These are phyloP conservation scores for Paramecium tetraurelia DNA, from an alignment of 73 alveolate species.

Conservation along the genomic window DNA sequence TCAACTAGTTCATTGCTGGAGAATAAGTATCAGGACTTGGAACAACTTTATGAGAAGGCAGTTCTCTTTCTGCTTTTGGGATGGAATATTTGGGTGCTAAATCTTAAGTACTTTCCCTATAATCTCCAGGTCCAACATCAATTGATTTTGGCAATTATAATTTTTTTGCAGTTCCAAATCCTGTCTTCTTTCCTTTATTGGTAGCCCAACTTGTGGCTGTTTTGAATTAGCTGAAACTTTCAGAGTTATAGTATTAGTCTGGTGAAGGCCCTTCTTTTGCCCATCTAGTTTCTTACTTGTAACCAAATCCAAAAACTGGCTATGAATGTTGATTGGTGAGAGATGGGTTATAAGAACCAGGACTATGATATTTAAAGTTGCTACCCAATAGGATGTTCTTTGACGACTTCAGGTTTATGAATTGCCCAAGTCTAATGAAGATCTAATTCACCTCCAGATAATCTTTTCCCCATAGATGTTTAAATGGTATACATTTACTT, in stretches of 20 bases:
- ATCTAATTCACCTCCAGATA: conserved; percentile 26
- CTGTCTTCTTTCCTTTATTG: not conserved
- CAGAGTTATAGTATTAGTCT: not conserved
- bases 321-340: not conserved
- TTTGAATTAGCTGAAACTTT: not conserved
- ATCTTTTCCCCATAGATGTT: conserved; percentile 28
- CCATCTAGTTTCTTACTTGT: conserved; percentile 7
- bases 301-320: conserved; percentile 18
- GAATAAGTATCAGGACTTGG: conserved; percentile 16
- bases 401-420: not conserved
- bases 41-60: not conserved
- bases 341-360: conserved; percentile 17
- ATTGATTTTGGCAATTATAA: not conserved
- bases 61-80: conserved; percentile 18
- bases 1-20: not conserved
- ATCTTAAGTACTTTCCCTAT: not conserved
- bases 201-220: conserved; percentile 7
- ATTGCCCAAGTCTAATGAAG: not conserved
- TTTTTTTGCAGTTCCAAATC: conserved; percentile 14
- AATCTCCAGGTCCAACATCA: conserved; percentile 36
- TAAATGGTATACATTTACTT: not conserved
- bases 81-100: not conserved
- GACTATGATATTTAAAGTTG: not conserved
- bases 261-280: conserved; percentile 33
- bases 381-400: conserved; percentile 47